A percentile compares a stretch with the other conserved stretches of the same genome.
These are phyloP conservation scores for Cyclocybe aegerita DNA, from an alignment of 768 basidiomycete genomes.

Conservation along the genomic window DNA sequence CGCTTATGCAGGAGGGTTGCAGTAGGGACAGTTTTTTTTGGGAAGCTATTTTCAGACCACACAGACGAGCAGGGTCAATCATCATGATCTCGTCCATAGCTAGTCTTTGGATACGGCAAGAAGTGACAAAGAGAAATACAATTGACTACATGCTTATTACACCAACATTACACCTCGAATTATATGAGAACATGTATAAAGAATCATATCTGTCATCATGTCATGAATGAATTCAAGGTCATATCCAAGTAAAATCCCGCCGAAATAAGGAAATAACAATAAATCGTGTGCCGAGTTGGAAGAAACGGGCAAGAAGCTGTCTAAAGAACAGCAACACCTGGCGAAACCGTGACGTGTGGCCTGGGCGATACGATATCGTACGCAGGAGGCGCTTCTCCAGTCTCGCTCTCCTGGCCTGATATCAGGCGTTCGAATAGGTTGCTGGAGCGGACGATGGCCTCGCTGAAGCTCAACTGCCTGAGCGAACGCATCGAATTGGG, in stretches of 20 bases:
- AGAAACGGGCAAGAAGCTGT: too few species aligned
- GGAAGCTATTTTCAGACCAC: too few species aligned
- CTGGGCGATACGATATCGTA: slow-evolving; percentile 40
- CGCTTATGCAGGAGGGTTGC: too few species aligned
- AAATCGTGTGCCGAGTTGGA: too few species aligned
- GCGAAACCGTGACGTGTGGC: background rate
- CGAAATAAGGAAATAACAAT: background rate
- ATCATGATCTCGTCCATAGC: too few species aligned
- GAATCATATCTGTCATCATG: background rate
- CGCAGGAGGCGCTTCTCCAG: slow-evolving; percentile 84
- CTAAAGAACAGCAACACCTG: too few species aligned
- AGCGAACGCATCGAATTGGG: slow-evolving; percentile 28
- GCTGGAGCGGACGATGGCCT: slow-evolving; percentile 42
- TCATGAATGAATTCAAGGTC: background rate
- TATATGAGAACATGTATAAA: background rate
- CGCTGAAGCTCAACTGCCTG: slow-evolving; percentile 20
- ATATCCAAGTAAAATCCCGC: background rate
- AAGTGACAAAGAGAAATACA: background rate
- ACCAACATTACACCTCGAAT: too few species aligned
- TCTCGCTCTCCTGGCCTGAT: slow-evolving; percentile 77
- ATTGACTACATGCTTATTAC: background rate
- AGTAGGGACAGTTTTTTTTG: too few species aligned
- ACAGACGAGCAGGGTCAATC: too few species aligned
- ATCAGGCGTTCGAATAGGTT: slow-evolving; percentile 76
- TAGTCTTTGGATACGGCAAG: background rate